Conservation (phyloP, 1,139 yeast genomes). For the Saccharomyces hybrid region DNA sequence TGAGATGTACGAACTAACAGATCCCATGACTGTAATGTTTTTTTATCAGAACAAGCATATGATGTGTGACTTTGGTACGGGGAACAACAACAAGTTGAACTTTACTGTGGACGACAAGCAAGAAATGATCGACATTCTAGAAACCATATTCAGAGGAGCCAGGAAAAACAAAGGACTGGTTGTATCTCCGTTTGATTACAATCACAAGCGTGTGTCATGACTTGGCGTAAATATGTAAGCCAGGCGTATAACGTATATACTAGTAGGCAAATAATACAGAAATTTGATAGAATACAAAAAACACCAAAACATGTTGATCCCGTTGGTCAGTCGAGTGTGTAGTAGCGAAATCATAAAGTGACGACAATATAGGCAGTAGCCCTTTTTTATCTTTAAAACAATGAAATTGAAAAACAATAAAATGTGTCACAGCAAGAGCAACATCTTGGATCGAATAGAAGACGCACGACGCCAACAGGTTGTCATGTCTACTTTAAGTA, state of each 20-base stretch:
- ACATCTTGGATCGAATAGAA: background rate
- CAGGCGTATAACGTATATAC: background rate
- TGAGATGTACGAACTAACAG: constrained; percentile 80
- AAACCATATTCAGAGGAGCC: constrained; percentile 86
- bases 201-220: constrained; percentile 20
- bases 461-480: background rate
- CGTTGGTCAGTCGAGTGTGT: background rate
- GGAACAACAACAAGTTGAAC: constrained; percentile 89
- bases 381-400: background rate
- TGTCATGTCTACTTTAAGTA: constrained; percentile 40
- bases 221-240: background rate
- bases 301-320: background rate
- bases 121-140: constrained; percentile 85
- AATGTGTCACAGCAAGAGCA: background rate
- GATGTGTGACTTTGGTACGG: constrained; percentile 98
- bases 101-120: constrained; percentile 74
- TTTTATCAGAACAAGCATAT: constrained; percentile 90
- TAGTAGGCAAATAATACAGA: background rate
- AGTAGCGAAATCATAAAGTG: background rate
- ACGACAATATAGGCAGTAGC: background rate
- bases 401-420: background rate
- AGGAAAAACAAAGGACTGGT: constrained; percentile 89
- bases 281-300: background rate
- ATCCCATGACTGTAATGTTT: constrained; percentile 88
- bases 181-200: constrained; percentile 55